A percentile compares a stretch with the other conserved stretches of the same genome.
These are phyloP conservation scores for Colletotrichum magnum DNA, from an alignment of 2,329 filamentous ascomycete species.

Conservation along the genomic window DNA sequence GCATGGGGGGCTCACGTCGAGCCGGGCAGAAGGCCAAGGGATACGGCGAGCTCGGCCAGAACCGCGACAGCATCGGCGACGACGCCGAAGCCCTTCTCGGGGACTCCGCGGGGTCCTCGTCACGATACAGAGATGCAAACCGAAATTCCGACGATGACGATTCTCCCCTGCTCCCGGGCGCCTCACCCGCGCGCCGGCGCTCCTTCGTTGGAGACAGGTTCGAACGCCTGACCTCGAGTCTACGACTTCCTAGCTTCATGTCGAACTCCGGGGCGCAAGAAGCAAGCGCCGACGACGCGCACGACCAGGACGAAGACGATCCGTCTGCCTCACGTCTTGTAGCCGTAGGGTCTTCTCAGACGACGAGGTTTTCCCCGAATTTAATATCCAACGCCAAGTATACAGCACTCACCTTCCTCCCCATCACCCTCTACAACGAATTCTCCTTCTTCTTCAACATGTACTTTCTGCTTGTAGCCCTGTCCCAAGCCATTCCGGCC, in stretches of 20 bases:
- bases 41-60: slow-evolving; percentile 73
- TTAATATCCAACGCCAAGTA: slow-evolving; percentile 98
- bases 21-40: slow-evolving; percentile 67
- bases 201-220: slow-evolving; percentile 58
- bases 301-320: slow-evolving; percentile 70
- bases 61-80: slow-evolving; percentile 71
- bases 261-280: slow-evolving; percentile 54
- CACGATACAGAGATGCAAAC: slow-evolving; percentile 73
- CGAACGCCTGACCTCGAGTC: slow-evolving; percentile 62
- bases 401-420: slow-evolving; percentile 93
- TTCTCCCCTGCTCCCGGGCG: slow-evolving; percentile 76
- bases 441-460: slow-evolving; percentile 99
- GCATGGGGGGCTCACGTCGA: slow-evolving; percentile 75
- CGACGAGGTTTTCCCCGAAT: slow-evolving; percentile 87
- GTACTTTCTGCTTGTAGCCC: slow-evolving; percentile 95
- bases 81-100: slow-evolving; percentile 78
- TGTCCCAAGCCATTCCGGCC: slow-evolving; percentile 92
- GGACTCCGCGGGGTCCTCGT: slow-evolving; percentile 68
- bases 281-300: slow-evolving; percentile 57
- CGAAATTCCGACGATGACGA: slow-evolving; percentile 74
- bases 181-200: slow-evolving; percentile 50
- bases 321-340: slow-evolving; percentile 81
- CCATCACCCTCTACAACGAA: slow-evolving; percentile 95
- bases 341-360: slow-evolving; percentile 80
- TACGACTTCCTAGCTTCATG: slow-evolving; percentile 79